phyloP scores from a whole-genome alignment of 352 stramenopile genomes.

The Pythium phragmiticola region DNA sequence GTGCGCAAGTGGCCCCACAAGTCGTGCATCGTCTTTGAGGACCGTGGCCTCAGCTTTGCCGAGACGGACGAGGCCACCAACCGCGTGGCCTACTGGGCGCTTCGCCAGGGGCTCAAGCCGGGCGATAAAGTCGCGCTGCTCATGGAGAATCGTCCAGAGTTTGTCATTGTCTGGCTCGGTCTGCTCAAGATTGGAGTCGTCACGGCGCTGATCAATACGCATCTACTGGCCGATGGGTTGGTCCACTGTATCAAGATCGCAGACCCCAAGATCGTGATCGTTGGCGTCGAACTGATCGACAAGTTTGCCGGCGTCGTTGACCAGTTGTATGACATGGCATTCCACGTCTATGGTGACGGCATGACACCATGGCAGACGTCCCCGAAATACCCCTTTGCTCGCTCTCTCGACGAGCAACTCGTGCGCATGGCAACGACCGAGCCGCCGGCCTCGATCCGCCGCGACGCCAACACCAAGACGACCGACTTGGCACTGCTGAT shows the following conservation, averaged over 20 bases:
- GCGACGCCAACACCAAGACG: slow-evolving; percentile 34
- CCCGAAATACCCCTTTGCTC: slow-evolving; percentile 32
- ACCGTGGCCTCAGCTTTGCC: slow-evolving; percentile 46
- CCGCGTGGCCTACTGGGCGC: slow-evolving; percentile 70
- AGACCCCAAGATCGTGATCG: slow-evolving; percentile 58
- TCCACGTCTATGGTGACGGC: slow-evolving; percentile 60
- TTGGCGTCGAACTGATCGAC: slow-evolving; percentile 42
- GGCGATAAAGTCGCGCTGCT: slow-evolving; percentile 79
- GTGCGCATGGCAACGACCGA: slow-evolving; percentile 29
- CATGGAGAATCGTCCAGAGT: slow-evolving; percentile 87
- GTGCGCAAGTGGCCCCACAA: slow-evolving; percentile 64
- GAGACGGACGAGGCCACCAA: slow-evolving; percentile 72
- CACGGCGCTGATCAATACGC: slow-evolving; percentile 84
- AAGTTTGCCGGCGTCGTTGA: slow-evolving; percentile 41
- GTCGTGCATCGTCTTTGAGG: slow-evolving; percentile 60
- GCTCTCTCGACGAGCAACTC: slow-evolving; percentile 42
- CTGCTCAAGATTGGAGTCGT: slow-evolving; percentile 83
- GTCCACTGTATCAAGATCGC: slow-evolving; percentile 76
- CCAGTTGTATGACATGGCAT: slow-evolving; percentile 40
- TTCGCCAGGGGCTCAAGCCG: slow-evolving; percentile 41
- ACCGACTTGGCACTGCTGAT: slow-evolving; percentile 73
- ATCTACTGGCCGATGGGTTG: slow-evolving; percentile 60
- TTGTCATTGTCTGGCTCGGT: slow-evolving; percentile 78
- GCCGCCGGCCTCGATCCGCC: slow-evolving; percentile 34
- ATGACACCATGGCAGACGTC: slow-evolving; percentile 18